Evolutionary conservation across 805 yeast species (phyloP).

Genomic region (Teunomyces cretensis): DNA sequence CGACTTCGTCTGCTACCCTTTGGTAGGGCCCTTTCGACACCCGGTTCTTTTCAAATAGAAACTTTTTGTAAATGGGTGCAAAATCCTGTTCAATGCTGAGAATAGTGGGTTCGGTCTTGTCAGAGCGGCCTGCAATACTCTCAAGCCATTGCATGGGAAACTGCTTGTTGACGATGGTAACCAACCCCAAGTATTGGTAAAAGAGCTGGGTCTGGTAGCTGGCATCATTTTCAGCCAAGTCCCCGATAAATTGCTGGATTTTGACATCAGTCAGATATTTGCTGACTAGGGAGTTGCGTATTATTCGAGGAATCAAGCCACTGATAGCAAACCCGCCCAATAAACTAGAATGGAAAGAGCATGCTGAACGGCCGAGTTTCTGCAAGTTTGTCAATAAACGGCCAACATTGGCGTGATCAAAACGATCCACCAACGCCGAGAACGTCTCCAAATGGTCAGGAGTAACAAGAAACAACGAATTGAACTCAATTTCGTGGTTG

Average conservation of each 20-base stretch:
- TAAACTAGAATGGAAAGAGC: background rate
- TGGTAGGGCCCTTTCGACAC: background rate
- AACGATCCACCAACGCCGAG: background rate
- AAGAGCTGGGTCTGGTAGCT: background rate
- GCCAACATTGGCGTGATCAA: background rate
- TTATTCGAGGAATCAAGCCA: background rate
- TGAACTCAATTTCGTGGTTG: conserved; percentile 3
- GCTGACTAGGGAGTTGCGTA: background rate
- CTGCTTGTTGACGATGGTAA: background rate
- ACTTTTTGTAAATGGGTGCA: background rate
- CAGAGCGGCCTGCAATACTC: background rate
- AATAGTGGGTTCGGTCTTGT: background rate
- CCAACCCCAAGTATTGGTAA: conserved; percentile 8
- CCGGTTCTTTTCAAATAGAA: background rate
- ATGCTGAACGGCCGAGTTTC: background rate
- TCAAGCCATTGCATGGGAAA: conserved; percentile 8
- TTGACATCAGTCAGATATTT: background rate
- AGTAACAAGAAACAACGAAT: conserved; percentile 7
- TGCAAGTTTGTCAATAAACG: conserved; percentile 1
- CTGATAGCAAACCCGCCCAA: background rate
- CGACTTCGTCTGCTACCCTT: background rate
- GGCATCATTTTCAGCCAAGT: conserved; percentile 1
- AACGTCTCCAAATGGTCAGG: background rate
- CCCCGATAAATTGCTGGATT: background rate
- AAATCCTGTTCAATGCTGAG: background rate